Base-by-base conservation (phyloP, 2,329 filamentous ascomycete species). In the Xylaria arbuscula region DNA sequence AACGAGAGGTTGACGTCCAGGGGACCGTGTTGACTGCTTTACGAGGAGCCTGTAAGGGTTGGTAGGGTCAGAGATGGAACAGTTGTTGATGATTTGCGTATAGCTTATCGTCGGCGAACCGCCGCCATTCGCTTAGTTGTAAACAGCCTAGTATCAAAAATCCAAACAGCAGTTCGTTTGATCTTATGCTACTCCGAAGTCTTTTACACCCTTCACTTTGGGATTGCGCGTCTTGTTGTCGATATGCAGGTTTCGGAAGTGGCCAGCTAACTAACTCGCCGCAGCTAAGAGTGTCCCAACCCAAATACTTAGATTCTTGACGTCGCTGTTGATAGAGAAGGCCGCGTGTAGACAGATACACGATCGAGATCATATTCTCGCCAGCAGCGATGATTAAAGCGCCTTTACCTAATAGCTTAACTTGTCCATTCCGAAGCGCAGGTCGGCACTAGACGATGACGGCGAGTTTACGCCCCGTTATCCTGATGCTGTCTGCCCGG, bases 191-290 rank as follows among this genome's bases (percentile, higher is more conserved):
- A 67, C 83, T 83, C 66, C 80, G 80, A 86, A 87, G 71, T 88
- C 85, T 28, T 87, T 87, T 2, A 84, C 81, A 0, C 85, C 85
- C 74, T 88, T 88, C 57, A 87, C 84, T 68, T 87, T 87, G 1
- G 86, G 85, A 67, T 88, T 87, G 1, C 86, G 81, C 10, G 85
- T 88, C 74, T 88, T 87, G 70, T 86, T 87, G 69, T 87, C 85
- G 63, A 87, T 84, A 73, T 87, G 88, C 38, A 88, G 74, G 72
- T 88, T 87, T 3, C 85, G 79, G 75, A 87, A 86, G 4, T 86
- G 79, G 17, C 82, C 84, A 40, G 86, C 77, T 11, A 74, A 86
- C 84, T 19, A 86, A 74, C 1, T 85, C 84, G 6, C 84, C 85
- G 62, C 84, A 86, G 1, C 83, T 84, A 72, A 87, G 86, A 0